Base-by-base conservation (phyloP, 2,329 filamentous ascomycete species). In the Aspergillus eucalypticola region DNA sequence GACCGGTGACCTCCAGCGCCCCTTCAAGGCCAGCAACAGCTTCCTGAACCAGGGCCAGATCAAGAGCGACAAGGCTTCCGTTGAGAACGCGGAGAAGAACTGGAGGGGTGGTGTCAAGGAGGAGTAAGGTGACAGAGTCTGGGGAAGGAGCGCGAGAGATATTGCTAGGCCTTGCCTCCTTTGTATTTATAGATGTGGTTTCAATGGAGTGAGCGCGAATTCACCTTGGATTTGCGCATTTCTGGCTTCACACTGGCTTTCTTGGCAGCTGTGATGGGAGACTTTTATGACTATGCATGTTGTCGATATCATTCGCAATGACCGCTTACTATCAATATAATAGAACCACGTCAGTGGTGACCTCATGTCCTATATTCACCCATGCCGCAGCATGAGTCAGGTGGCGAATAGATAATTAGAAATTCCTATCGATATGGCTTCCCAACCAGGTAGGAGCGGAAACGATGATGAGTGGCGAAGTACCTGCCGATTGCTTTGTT, bases 31-130 rank as follows among this genome's bases (percentile, higher is more conserved):
- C 54, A 79, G 85, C 62, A 89, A 85, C 63, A 92, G 93, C 56
- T 85, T 98, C 76, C 92, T 96, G 90, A 85, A 86, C 59, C 75
- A 78, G 70, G 82, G 84, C 29, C 84, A 90, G 68, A 86, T 90
- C 68, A 92, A 96, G 85, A 96, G 90, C 76, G 95, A 99, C 79
- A 92, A 94, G 85, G 92, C 94, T 81, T 88, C 90, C 59, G 75
- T 82, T 58, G 79, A 82, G 71, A 75, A 70, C 42, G 80, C 80
- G 7, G 80, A 82, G 73, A 78, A 79, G 71, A 78, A 79, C 67
- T 81, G 77, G 69, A 76, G 79, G 54, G 80, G 80, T 52, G 80
- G 80, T 68, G 79, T 80, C 57, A 82, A 82, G 75, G 80, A 82
- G 66, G 80, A 82, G 67, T 82, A 80, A 15, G 70, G 25, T 27